Base-by-base conservation (phyloP, 805 yeast species). In the Cyberlindnera samutprakarnensis region DNA sequence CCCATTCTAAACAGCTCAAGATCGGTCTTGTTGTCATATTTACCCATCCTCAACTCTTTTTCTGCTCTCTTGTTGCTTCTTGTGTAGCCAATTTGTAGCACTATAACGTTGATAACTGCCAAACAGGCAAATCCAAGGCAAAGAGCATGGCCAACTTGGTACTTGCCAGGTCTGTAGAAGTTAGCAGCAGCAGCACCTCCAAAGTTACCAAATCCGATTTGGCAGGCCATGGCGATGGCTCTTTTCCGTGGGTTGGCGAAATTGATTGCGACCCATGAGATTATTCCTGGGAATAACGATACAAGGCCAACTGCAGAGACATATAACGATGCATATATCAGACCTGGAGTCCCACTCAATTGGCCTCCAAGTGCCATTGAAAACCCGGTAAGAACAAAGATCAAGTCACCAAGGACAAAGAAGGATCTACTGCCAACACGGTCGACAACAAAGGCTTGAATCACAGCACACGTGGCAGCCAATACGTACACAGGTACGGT, bases 221-320 rank as follows among this genome's bases (percentile, higher is more conserved):
- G 66, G 25, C 57, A 46, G 10, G 62, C 64, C 51, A 59, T 58
- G 2, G 61, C 65, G 28, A 60, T 52, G 4, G 64, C 62, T 24
- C 65, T 40, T 42, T 60, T 59, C 38, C 56, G 53, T 13, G 53
- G 46, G 10, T 62, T 63, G 1, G 61, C 41, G 26, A 61, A 43
- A 34, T 61, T 61, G 42, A 56, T 59, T 6, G 64, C 52, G 31
- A 49, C 47, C 66, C 66, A 61, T n/a, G 60, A 49, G 27, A 60
- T 53, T 28, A 51, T 43, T 13, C 56, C 47, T 14, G 65, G 65
- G 47, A 60, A 53, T 7, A 47, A 44, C 1, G 58, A 47, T 20
- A 53, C 52, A 19, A 56, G 40, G 3, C 64, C 63, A 16, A 53
- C 29, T 3, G 56, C 54, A 4, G 54, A 47, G 5, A 60, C 40